Evolutionary conservation across 1,139 yeast species (phyloP).

Genomic region (Geotrichum aggregatum): DNA sequence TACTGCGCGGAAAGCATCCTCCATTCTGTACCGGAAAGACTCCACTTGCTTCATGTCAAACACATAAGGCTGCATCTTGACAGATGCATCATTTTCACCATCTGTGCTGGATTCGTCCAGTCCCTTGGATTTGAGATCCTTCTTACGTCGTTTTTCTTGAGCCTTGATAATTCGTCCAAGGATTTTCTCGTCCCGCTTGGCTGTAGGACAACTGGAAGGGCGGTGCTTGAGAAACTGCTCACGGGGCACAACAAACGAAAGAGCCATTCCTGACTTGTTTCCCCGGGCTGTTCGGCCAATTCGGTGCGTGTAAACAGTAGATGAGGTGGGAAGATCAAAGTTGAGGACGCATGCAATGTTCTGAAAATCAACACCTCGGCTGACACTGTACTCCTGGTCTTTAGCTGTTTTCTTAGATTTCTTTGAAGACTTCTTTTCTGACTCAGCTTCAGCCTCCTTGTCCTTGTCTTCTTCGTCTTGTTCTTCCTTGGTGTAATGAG

Average conservation of each 20-base stretch:
- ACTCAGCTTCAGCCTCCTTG: conserved; percentile 29
- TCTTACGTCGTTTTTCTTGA: conserved; percentile 70
- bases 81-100: conserved; percentile 21
- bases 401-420: conserved; percentile 30
- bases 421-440: conserved; percentile 25
- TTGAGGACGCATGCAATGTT: conserved; percentile 95
- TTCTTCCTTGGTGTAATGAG: conserved; percentile 48
- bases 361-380: conserved; percentile 94
- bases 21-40: conserved; percentile 93
- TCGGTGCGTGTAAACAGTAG: conserved; percentile 88
- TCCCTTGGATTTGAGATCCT: conserved; percentile 32
- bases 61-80: conserved; percentile 66
- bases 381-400: conserved; percentile 77
- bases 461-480: conserved; percentile 45
- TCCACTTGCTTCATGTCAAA: conserved; percentile 92
- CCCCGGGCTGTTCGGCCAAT: conserved; percentile 98
- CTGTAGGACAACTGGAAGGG: conserved; percentile 63
- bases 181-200: conserved; percentile 83
- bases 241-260: conserved; percentile 82
- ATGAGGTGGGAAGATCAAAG: conserved; percentile 88
- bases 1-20: conserved; percentile 94
- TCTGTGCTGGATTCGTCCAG: conserved; percentile 20
- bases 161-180: conserved; percentile 70
- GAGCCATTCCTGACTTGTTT: conserved; percentile 90
- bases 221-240: conserved; percentile 88